phyloP scores from a whole-genome alignment of 2,329 filamentous ascomycete species.

The Catunica adiposa region DNA sequence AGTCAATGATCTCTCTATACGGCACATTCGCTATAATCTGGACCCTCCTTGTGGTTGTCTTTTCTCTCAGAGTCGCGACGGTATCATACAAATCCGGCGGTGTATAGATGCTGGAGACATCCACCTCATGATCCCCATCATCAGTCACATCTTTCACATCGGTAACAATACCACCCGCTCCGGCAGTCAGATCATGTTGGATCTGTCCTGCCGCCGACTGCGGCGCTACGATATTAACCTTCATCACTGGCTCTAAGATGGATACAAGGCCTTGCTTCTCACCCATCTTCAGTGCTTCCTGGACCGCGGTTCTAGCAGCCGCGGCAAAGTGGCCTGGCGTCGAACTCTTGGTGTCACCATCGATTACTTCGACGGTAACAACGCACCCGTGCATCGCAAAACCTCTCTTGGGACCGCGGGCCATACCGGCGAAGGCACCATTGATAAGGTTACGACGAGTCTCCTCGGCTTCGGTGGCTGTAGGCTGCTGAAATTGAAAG shows the following conservation, averaged over 20 bases:
- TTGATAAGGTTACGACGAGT: slow-evolving; percentile 50
- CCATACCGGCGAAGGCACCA: slow-evolving; percentile 67
- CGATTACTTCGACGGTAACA: slow-evolving; percentile 48
- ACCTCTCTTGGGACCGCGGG: slow-evolving; percentile 64
- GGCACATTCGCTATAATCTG: slow-evolving; percentile 76
- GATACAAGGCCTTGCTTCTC: slow-evolving; percentile 35
- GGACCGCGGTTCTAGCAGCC: slow-evolving; percentile 45
- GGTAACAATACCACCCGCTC: slow-evolving; percentile 55
- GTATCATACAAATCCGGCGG: slow-evolving; percentile 68
- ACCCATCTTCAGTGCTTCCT: slow-evolving; percentile 48
- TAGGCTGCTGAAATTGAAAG: slow-evolving; percentile 5
- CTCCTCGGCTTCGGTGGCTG: slow-evolving; percentile 22
- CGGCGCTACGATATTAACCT: slow-evolving; percentile 69
- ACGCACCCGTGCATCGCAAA: slow-evolving; percentile 66
- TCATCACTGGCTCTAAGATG: slow-evolving; percentile 89
- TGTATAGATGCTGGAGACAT: slow-evolving; percentile 63
- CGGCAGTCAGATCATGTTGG: slow-evolving; percentile 62
- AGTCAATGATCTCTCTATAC: slow-evolving; percentile 91
- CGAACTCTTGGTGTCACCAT: slow-evolving; percentile 41
- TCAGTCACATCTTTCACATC: slow-evolving; percentile 43
- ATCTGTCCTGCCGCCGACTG: slow-evolving; percentile 68
- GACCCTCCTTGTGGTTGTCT: slow-evolving; percentile 32
- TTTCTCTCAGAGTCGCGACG: slow-evolving; percentile 39
- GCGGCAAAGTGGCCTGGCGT: slow-evolving; percentile 52
- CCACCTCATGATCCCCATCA: slow-evolving; percentile 22